Evolutionary conservation across 2,329 filamentous ascomycete species (phyloP), one percentile per base, ranked within the genome.

Genomic region (Clonostachys byssicola): DNA sequence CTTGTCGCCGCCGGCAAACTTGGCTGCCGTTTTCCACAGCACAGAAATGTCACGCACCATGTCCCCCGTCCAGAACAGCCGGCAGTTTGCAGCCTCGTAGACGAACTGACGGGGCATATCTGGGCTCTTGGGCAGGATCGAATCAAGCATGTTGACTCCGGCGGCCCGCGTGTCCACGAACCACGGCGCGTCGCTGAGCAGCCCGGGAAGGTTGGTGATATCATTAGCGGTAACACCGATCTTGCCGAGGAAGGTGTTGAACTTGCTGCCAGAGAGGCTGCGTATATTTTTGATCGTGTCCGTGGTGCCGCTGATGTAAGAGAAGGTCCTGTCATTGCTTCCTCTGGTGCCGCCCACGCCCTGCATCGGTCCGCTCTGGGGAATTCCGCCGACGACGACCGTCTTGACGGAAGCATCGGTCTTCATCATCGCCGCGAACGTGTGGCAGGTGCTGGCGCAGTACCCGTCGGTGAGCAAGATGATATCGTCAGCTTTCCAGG

Each of bases 371-470:
- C 56, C 57, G 4, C 64, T 52, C 7, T 64, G 62, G 1, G 81
- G 73, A 8, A 79, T 73, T 2, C 83, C 83, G 14, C 83, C 83
- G 23, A 83, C 67, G 2, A 72, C 71, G 42, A 86, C 71, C 34
- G 76, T 77, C 52, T 75, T 76, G 3, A 86, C 75, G 18, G 75
- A 73, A 30, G 68, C 70, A 47, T 71, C 67, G 48, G 68, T 62
- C 7, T 72, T 70, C 68, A 85, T 73, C 20, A 82, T 67, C 40
- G 80, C 73, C 12, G 69, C 67, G 58, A 85, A 80, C 36, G 80
- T 65, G 33, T 79, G 73, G 60, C 82, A 86, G 4, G 82, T 80
- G 0, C 79, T 83, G 12, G 70, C 73, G 58, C 82, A 86, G 49
- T 67, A 67, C 18, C 81, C 81, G 52, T 84, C 78, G 6, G 71